These are phyloP conservation scores for Hordeum vulgare DNA, from an alignment of 176 grass and related monocot genomes.

Conservation along the genomic window DNA sequence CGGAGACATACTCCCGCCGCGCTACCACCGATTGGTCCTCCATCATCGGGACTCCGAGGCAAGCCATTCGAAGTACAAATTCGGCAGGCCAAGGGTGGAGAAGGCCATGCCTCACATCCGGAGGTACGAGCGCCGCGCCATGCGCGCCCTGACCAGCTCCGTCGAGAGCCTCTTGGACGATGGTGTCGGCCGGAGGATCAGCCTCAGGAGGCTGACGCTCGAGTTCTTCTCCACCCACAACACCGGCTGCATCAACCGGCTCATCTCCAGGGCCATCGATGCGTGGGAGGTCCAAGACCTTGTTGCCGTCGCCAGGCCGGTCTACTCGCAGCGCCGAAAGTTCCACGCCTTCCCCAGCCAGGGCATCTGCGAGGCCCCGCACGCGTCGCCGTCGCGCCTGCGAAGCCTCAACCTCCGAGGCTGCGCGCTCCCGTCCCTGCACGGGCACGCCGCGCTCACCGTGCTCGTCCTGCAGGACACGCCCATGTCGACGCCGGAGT, in stretches of 20 bases:
- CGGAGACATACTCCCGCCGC: background rate
- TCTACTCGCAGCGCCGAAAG: background rate
- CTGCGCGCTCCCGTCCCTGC: background rate
- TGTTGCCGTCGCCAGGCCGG: background rate
- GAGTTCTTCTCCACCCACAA: background rate
- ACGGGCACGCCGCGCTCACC: background rate
- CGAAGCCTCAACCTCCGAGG: background rate
- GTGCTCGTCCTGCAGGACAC: background rate
- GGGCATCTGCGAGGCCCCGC: background rate
- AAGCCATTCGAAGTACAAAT: background rate
- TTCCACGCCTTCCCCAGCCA: background rate
- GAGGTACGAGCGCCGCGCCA: slow-evolving; percentile 10
- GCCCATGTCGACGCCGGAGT: background rate
- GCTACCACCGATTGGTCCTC: background rate
- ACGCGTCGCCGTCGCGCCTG: background rate
- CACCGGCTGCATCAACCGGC: background rate
- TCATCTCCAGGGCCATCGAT: background rate
- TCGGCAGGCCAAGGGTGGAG: background rate
- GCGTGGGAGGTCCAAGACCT: background rate
- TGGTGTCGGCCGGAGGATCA: background rate
- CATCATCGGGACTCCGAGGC: background rate
- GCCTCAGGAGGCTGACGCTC: background rate
- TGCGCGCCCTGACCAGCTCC: background rate
- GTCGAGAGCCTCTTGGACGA: background rate
- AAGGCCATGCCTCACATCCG: background rate